Base-by-base conservation (phyloP, 2,329 filamentous ascomycete genomes). In the Elsinoe ampelina region DNA sequence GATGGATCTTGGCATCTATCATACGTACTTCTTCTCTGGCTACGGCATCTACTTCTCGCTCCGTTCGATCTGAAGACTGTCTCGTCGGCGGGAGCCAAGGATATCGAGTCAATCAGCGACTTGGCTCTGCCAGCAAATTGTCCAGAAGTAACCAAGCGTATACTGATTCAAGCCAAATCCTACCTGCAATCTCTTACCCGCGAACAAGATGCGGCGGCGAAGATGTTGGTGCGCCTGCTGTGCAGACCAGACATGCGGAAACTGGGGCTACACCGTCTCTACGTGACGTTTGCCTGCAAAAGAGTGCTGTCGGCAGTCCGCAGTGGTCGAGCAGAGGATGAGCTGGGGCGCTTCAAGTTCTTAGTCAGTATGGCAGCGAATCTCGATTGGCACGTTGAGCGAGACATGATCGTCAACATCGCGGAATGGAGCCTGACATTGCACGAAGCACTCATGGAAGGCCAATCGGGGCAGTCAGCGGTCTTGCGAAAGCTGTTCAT, bases 41-140 rank as follows among this genome's bases (percentile, higher is more conserved):
- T 78, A 1, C 75, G 73, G 1, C 75, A 78, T 60, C 63, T 78
- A 6, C 68, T 77, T 59, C 66, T 78, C 32, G 89, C 89, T 1
- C 93, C 93, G 0, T 98, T 98, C 71, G 91, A 96, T 64, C 75
- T 98, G 54, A 80, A 85, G 1, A 90, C 88, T 1, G 91, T 98
- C 59, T 96, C 91, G 1, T 11, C 15, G 2, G 36, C 3, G 10
- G 74, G 73, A 11, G 51, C 64, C 1, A 63, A 69, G n/a, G 81
- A 80, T 1, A 71, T 74, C 1, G 76, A 78, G 30, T 62, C 61
- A 2, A 72, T 81, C 1, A 64, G 71, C 0, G 78, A 76, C 1
- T 72, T 89, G 15, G 65, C 69, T 7, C 79, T 87, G 70, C 80
- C 85, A 0, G 63, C 68, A 1, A 72, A 80, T 32, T 72, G 89